A percentile compares a stretch with the other conserved stretches of the same genome.
Evolutionary conservation across 1,284 basidiomycete genomes (phyloP).

Genomic region (Fomitopsis betulina): DNA sequence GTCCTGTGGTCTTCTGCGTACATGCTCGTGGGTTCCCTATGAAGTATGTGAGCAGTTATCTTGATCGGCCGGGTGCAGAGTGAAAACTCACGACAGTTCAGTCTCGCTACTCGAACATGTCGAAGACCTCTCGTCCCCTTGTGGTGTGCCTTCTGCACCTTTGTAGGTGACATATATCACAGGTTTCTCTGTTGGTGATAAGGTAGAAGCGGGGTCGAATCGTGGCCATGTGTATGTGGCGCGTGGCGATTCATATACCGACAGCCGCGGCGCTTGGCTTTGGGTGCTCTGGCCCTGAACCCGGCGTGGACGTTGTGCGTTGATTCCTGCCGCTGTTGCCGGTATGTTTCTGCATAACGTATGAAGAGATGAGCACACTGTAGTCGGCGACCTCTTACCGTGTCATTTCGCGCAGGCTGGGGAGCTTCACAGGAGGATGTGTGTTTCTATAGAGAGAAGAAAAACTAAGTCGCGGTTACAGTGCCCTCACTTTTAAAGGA

Average conservation of each 20-base stretch:
- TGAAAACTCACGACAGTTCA: conserved; percentile 1
- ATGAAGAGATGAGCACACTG: background rate
- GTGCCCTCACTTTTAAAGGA: too few species aligned
- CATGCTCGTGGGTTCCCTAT: conserved; percentile 4
- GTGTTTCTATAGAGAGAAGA: background rate
- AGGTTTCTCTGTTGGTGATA: conserved; percentile 7
- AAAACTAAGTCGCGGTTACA: background rate
- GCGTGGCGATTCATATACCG: conserved; percentile 29
- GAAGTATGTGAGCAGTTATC: background rate
- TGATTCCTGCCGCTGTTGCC: background rate
- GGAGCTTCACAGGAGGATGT: background rate
- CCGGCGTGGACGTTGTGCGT: background rate
- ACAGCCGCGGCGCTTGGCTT: conserved; percentile 14
- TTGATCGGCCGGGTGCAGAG: background rate
- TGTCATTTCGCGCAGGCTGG: background rate
- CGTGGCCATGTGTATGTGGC: conserved; percentile 36
- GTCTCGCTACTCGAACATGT: background rate
- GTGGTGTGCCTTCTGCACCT: background rate
- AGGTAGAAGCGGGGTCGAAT: conserved; percentile 27
- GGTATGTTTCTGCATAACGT: background rate
- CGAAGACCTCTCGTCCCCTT: background rate
- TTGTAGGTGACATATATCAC: conserved; percentile 23
- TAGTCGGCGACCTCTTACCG: background rate
- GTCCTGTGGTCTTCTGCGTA: background rate
- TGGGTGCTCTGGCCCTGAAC: background rate